These are phyloP conservation scores for Pleurotus sapidus DNA, from an alignment of 768 basidiomycete species.

Conservation along the genomic window DNA sequence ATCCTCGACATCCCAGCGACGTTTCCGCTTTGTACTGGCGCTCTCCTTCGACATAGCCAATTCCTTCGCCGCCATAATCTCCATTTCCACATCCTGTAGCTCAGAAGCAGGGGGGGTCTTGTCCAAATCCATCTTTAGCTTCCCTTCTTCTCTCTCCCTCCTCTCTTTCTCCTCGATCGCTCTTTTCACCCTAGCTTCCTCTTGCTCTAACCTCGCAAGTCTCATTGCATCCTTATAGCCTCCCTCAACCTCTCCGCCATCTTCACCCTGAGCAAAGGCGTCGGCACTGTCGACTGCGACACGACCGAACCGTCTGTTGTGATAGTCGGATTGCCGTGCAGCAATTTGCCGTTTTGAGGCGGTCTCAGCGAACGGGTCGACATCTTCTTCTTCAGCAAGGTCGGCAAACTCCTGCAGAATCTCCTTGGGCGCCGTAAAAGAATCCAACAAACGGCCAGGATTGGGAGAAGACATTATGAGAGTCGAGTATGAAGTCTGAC, in stretches of 20 bases:
- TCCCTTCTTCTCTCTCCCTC: conserved; percentile 66
- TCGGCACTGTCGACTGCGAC: conserved; percentile 79
- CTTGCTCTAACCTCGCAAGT: conserved; percentile 85
- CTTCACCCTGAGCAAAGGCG: conserved; percentile 67
- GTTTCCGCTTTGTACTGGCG: conserved; percentile 63
- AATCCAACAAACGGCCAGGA: conserved; percentile 79
- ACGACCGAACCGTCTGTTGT: conserved; percentile 86
- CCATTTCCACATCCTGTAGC: conserved; percentile 67
- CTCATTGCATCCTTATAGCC: conserved; percentile 98
- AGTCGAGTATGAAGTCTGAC: no score
- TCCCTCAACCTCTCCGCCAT: conserved; percentile 72
- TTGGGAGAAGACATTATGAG: conserved; percentile 48
- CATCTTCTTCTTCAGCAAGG: conserved; percentile 89
- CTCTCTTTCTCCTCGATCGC: conserved; percentile 90
- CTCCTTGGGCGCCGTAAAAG: conserved; percentile 91
- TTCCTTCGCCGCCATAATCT: conserved; percentile 57
- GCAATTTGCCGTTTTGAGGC: conserved; percentile 93
- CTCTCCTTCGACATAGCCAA: conserved; percentile 33
- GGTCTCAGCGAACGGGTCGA: conserved; percentile 91
- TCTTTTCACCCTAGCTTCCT: conserved; percentile 79
- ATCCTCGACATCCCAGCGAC: conserved; percentile 76
- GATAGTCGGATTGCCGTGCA: conserved; percentile 91
- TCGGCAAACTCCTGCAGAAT: conserved; percentile 92
- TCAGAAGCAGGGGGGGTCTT: conserved; percentile 87
- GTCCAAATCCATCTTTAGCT: conserved; percentile 85